Evolutionary conservation across 371 early-diverging fungal species (phyloP), one percentile per base, ranked within the genome.

Genomic region (Zancudomyces culisetae): DNA sequence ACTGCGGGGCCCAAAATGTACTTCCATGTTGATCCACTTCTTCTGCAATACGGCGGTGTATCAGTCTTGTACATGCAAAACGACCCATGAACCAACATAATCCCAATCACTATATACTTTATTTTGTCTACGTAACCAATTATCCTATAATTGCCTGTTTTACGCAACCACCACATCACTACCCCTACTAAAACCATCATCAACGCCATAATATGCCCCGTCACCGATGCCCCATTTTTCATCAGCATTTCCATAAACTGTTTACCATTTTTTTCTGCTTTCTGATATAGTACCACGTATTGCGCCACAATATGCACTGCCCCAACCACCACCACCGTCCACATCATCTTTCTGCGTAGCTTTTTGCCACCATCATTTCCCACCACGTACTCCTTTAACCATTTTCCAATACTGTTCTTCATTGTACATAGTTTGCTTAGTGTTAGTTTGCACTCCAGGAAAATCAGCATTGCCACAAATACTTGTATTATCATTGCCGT

Each of bases 91-190:
- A 85, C 70, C 6, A 86, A 72, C 24, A 78, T 74, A 42, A 76
- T 73, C 41, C 72, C 81, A 69, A 87, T 83, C 67, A 83, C 83
- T 49, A 87, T 61, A 49, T 80, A 62, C 55, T 84, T 86, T 42
- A 85, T 67, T 58, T 88, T 88, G 62, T 88, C 88, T 47, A 79
- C 71, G 62, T 82, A 84, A 80, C 81, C 86, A 60, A 87, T 87
- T 51, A 72, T 48, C 61, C 87, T 85, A 61, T 83, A 87, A 61
- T 81, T 65, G 61, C 71, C 70, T 41, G 69, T 54, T 12, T 81
- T 66, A 26, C 80, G 70, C n/a, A 64, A 65, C 22, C 74, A 69
- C 19, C 71, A 49, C 12, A 84, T 77, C 0, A 81, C 77, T 12
- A 78, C 64, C 29, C 76, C 74, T 69, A 88, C 86, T 19, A 77